A percentile compares a stretch with the other conserved stretches of the same genome.
phyloP scores from a whole-genome alignment of 1,139 yeast species.

The Diutina mesorugosa region DNA sequence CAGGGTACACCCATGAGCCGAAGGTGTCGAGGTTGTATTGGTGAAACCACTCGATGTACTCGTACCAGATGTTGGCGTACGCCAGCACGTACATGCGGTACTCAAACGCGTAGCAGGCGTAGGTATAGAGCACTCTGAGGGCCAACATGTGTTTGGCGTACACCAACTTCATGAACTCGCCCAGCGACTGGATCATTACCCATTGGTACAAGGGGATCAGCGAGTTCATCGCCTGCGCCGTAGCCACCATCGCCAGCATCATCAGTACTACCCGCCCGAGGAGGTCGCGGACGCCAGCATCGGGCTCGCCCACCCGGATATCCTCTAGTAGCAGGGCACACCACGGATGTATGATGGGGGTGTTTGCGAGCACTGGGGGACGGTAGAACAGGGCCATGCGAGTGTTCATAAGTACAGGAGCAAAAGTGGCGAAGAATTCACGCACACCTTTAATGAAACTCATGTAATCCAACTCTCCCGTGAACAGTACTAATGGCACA shows the following conservation, averaged over 20 bases:
- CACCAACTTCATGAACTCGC: not conserved
- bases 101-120: not conserved
- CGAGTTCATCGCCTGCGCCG: not conserved
- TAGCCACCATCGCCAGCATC: not conserved
- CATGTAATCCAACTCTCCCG: not conserved
- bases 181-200: not conserved
- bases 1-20: not conserved
- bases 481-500: not conserved
- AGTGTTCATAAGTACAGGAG: not conserved
- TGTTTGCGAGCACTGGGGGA: not conserved
- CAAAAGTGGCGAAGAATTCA: not conserved
- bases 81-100: conserved; percentile 1
- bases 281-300: not conserved
- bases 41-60: not conserved
- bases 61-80: not conserved
- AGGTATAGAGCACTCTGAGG: not conserved
- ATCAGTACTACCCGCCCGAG: not conserved
- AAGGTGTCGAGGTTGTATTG: not conserved
- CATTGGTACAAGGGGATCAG: not conserved
- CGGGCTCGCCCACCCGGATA: not conserved
- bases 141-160: not conserved
- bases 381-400: not conserved
- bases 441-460: not conserved
- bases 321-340: not conserved
- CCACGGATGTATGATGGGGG: not conserved